Evolutionary conservation across 495 filamentous ascomycete species (phyloP).

Genomic region (Aspergillus ellipticus): DNA sequence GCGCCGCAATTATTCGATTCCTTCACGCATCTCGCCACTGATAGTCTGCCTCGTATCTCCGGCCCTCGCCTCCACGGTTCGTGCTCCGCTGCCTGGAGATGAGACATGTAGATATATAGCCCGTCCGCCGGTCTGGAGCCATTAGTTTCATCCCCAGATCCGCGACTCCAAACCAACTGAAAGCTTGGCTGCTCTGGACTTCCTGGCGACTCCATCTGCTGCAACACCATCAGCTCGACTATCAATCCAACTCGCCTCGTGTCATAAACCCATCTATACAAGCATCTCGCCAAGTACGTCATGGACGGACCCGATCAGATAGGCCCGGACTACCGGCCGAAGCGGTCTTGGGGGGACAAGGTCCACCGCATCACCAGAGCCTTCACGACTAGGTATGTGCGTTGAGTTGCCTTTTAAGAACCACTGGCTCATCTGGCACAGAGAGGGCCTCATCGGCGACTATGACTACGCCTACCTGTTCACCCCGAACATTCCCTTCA

Average conservation of each 20-base stretch:
- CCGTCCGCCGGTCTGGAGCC: not conserved
- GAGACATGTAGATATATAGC: slow-evolving; percentile 8
- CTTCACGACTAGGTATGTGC: slow-evolving; percentile 49
- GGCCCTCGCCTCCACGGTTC: not conserved
- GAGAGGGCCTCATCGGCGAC: slow-evolving; percentile 17
- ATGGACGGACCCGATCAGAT: slow-evolving; percentile 52
- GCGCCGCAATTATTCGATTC: slow-evolving; percentile 13
- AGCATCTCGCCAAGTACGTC: slow-evolving; percentile 4
- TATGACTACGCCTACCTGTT: slow-evolving; percentile 19
- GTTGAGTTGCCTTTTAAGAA: not conserved
- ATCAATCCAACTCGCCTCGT: too few relatives aligned
- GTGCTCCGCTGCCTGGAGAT: too few relatives aligned
- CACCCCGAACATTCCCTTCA: slow-evolving; percentile 16
- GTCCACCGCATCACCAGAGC: slow-evolving; percentile 33
- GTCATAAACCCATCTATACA: too few relatives aligned
- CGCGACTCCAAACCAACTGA: too few relatives aligned
- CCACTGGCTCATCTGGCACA: not conserved
- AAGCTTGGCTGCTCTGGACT: not conserved
- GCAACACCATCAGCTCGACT: too few relatives aligned
- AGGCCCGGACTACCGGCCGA: slow-evolving; percentile 43
- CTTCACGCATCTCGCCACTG: slow-evolving; percentile 12
- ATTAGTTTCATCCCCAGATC: not conserved
- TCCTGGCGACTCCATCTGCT: too few relatives aligned
- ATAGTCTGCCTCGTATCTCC: slow-evolving; percentile 3
- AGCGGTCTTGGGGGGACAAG: slow-evolving; percentile 35